Conservation (phyloP, 495 filamentous ascomycete species). For the Aspergillus panamensis region DNA sequence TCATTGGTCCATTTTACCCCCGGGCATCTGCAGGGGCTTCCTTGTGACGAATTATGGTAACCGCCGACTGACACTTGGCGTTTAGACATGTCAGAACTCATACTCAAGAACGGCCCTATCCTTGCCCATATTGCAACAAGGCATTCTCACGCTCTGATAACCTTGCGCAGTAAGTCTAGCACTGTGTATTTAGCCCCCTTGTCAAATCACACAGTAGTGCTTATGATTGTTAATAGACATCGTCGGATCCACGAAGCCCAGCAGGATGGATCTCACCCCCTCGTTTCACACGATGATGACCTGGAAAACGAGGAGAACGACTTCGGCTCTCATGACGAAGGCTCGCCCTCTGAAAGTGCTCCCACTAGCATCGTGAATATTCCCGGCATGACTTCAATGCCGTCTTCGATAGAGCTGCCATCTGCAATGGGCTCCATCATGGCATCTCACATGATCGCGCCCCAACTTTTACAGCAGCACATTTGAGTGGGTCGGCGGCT, state of each 20-base stretch:
- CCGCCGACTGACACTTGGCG: conserved; percentile 54
- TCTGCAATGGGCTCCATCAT: conserved; percentile 36
- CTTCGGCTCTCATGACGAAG: conserved; percentile 70
- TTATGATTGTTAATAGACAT: conserved; percentile 55
- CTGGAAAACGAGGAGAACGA: conserved; percentile 71
- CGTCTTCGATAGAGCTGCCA: conserved; percentile 36
- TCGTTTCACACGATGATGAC: conserved; percentile 66
- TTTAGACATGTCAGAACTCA: conserved; percentile 95
- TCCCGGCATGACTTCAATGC: conserved; percentile 40
- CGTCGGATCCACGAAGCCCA: conserved; percentile 89
- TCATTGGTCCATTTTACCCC: conserved; percentile 7
- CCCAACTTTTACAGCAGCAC: conserved; percentile 47
- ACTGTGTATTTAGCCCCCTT: not conserved
- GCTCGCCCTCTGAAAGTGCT: conserved; percentile 47
- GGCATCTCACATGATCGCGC: conserved; percentile 43
- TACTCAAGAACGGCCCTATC: conserved; percentile 97
- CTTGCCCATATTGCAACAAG: conserved; percentile 95
- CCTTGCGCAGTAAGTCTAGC: conserved; percentile 80
- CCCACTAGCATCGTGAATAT: conserved; percentile 34
- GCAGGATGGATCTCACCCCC: conserved; percentile 59
- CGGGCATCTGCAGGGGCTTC: conserved; percentile 22
- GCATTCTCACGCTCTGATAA: conserved; percentile 98
- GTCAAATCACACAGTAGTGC: conserved; percentile 5
- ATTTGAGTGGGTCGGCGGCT: conserved; percentile 29
- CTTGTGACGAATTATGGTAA: conserved; percentile 47